Conservation (phyloP, 805 yeast genomes). For the Kluyveromyces aestuarii region DNA sequence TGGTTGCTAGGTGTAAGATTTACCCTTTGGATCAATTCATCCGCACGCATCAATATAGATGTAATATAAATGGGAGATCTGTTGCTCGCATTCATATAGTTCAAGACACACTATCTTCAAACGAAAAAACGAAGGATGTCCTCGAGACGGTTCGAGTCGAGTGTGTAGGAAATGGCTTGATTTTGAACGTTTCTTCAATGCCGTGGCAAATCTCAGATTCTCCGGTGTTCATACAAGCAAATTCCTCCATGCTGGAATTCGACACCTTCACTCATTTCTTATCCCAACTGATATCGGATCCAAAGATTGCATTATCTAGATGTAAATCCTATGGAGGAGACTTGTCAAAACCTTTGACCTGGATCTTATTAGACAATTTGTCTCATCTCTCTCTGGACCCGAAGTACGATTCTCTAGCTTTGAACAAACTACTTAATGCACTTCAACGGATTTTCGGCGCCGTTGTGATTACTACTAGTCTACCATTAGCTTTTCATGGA, state of each 20-base stretch:
- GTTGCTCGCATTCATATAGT: conserved; percentile 11
- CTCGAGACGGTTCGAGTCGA: conserved; percentile 19
- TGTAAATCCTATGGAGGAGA: conserved; percentile 9
- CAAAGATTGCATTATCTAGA: conserved; percentile 16
- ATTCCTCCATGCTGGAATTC: conserved; percentile 12
- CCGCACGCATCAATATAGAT: background rate
- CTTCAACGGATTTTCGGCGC: conserved; percentile 21
- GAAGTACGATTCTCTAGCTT: conserved; percentile 6
- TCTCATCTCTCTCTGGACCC: conserved; percentile 12
- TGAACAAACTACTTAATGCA: conserved; percentile 12
- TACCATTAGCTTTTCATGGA: conserved; percentile 20
- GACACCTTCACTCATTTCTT: conserved; percentile 16
- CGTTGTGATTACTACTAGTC: conserved; percentile 20
- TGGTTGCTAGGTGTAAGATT: conserved; percentile 22
- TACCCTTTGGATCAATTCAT: conserved; percentile 13
- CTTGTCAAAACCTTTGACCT: conserved; percentile 13
- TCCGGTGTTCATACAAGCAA: background rate
- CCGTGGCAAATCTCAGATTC: conserved; percentile 1
- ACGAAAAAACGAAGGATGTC: conserved; percentile 8
- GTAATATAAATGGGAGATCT: background rate
- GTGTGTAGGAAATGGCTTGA: conserved; percentile 2
- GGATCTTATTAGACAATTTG: conserved; percentile 26
- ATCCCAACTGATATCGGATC: conserved; percentile 15
- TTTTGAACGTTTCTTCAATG: conserved; percentile 10
- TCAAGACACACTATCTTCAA: conserved; percentile 6